Base-by-base conservation (phyloP, 1,284 basidiomycete species). In the Trametes pubescens region DNA sequence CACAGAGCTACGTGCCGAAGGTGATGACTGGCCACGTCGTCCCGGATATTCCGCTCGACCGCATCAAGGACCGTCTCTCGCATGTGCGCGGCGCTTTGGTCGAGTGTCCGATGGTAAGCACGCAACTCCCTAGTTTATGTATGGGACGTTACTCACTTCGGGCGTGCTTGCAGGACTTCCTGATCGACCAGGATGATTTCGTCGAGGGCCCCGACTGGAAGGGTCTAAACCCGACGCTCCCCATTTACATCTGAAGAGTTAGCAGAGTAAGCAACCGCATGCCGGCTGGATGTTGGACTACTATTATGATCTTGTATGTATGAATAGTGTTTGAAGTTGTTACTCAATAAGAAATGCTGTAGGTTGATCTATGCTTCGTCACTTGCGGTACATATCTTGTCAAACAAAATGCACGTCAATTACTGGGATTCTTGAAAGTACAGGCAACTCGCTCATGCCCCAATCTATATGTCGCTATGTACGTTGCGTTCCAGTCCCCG, bases 21-120 rank as follows among this genome's bases (percentile, higher is more conserved):
- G 85, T 89, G 65, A 89, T 93, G 83, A 83, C 85, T 4, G 94
- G 94, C 2, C 96, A 97, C 76, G 89, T 97, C 56, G 88, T 86
- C 1, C 88, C 88, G 11, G 87, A 81, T 5, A 72, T 94, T 34
- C 75, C 85, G 0, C 77, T 95, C 22, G 78, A 82, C 1, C 85
- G 89, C 51, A 83, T 95, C 70, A 95, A 96, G 81, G 80, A 87
- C 49, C 85, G 88, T 40, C 84, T 98, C 51, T 79, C 81, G 35
- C 81, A 87, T 69, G 88, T 98, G 61, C 83, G 79, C 70, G 92
- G 91, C 38, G 81, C 89, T 11, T 73, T 94, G n/a, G 91, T 94
- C 2, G 92, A 93, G 71, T 86, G 84, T 71, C 91, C 92, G 48
- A 74, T 94, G 72, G 91, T 92, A 67, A 57, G 84, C 29, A 47